Percentiles rank a stretch among this genome's conserved stretches.
phyloP scores from a whole-genome alignment of 352 stramenopile species.

The Globisporangium orthogonon region DNA sequence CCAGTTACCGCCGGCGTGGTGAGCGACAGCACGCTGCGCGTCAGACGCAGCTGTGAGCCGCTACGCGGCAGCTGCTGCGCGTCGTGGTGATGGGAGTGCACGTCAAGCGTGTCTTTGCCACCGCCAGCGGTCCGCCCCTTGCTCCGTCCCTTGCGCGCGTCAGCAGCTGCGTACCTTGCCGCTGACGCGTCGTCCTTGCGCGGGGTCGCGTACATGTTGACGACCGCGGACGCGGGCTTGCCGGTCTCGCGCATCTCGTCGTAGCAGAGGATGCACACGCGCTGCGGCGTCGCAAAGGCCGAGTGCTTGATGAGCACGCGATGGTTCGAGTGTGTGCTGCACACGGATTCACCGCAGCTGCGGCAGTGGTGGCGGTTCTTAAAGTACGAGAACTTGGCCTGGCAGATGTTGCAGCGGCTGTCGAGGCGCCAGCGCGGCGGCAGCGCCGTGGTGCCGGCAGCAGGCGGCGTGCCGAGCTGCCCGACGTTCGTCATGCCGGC shows the following conservation, averaged over 20 bases:
- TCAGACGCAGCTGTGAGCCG: conserved; percentile 7
- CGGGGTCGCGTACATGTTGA: conserved; percentile 46
- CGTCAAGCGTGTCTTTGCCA: conserved; percentile 2
- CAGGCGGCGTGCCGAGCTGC: conserved; percentile 20
- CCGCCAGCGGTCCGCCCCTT: too few species aligned
- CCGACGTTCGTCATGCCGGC: conserved; percentile 12
- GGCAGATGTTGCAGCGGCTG: conserved; percentile 78
- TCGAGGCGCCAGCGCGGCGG: conserved; percentile 68
- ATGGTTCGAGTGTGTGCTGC: conserved; percentile 70
- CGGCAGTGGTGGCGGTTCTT: conserved; percentile 85
- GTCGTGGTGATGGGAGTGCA: neutral
- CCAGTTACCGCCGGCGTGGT: neutral
- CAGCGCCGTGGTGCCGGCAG: conserved; percentile 18
- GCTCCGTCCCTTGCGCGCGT: neutral
- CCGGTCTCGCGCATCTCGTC: conserved; percentile 70
- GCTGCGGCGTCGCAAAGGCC: conserved; percentile 50
- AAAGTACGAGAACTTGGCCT: conserved; percentile 84
- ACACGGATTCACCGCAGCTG: conserved; percentile 84
- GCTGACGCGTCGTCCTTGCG: neutral
- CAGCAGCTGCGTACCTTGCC: too few species aligned
- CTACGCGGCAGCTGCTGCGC: conserved; percentile 12
- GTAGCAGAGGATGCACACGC: conserved; percentile 78
- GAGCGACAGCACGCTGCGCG: conserved; percentile 9
- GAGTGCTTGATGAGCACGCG: conserved; percentile 57
- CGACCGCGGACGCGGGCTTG: conserved; percentile 56